phyloP scores from a whole-genome alignment of 257 asterid species.

The Gentiana dahurica region DNA sequence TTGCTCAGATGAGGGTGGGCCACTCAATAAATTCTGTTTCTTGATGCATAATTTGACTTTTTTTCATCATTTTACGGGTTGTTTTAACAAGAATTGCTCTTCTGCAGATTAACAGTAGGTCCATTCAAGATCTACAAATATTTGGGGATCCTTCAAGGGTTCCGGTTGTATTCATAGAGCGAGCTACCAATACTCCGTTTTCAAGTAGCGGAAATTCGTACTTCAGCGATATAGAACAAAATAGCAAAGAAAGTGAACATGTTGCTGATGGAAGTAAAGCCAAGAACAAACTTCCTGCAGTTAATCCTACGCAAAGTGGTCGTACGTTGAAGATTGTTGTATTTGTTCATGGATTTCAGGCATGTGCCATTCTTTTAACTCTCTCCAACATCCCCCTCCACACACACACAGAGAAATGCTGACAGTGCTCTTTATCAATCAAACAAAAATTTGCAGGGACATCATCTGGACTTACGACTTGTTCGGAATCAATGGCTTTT shows the following conservation, averaged over 20 bases:
- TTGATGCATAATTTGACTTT: not conserved
- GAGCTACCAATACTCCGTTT: slow-evolving; percentile 62
- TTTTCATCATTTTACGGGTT: not conserved
- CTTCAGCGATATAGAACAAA: slow-evolving; percentile 34
- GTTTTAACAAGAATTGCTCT: slow-evolving; percentile 15
- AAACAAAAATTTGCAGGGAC: slow-evolving; percentile 53
- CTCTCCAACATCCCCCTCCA: too few species aligned
- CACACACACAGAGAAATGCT: not conserved
- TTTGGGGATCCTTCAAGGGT: slow-evolving; percentile 87
- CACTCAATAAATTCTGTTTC: slow-evolving; percentile 4
- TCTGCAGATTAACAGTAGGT: slow-evolving; percentile 82
- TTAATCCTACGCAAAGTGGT: slow-evolving; percentile 46
- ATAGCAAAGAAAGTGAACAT: slow-evolving; percentile 28
- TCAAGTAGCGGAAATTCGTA: slow-evolving; percentile 62
- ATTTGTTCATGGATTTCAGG: slow-evolving; percentile 98
- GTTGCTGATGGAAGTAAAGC: slow-evolving; percentile 28
- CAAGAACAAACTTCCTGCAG: slow-evolving; percentile 31
- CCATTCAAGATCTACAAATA: slow-evolving; percentile 86
- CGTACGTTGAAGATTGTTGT: slow-evolving; percentile 83
- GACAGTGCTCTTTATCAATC: not conserved
- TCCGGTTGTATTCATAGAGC: slow-evolving; percentile 83
- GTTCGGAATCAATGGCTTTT: slow-evolving; percentile 95
- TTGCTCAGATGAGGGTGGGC: slow-evolving; percentile 96
- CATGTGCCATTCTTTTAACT: slow-evolving; percentile 16
- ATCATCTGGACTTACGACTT: slow-evolving; percentile 88